Percentiles rank a stretch among this genome's conserved stretches.
Conservation (phyloP, 768 basidiomycete species). For the Lentinula edodes region DNA sequence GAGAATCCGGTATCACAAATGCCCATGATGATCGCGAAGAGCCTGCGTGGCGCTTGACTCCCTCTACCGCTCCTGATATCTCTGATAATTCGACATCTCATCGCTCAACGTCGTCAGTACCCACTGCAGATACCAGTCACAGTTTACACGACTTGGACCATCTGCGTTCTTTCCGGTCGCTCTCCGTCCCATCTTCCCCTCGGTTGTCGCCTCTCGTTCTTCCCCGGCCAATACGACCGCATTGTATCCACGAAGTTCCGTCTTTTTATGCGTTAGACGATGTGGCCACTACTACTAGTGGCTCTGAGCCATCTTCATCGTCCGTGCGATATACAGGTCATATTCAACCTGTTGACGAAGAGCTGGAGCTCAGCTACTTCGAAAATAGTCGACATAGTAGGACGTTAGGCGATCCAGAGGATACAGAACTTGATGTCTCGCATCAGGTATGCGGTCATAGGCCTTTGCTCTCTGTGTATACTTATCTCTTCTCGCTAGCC, state of each 20-base stretch:
- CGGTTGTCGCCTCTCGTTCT: slow-evolving; percentile 18
- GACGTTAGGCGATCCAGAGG: too few species aligned
- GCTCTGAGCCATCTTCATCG: slow-evolving; percentile 9
- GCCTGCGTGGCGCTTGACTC: slow-evolving; percentile 7
- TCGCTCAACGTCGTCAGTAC: slow-evolving; percentile 25
- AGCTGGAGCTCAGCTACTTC: slow-evolving; percentile 46
- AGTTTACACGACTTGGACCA: not conserved
- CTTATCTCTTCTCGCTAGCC: not conserved
- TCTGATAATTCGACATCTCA: slow-evolving; percentile 21
- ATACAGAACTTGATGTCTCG: not conserved
- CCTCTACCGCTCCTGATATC: slow-evolving; percentile 23
- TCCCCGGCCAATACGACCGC: slow-evolving; percentile 23
- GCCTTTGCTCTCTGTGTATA: not conserved
- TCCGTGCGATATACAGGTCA: slow-evolving; percentile 47
- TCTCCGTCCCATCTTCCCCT: not conserved
- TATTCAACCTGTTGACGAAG: slow-evolving; percentile 50
- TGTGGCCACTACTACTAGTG: not conserved
- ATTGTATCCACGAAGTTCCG: slow-evolving; percentile 53
- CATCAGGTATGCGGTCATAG: slow-evolving; percentile 7
- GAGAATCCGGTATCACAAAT: slow-evolving; percentile 9
- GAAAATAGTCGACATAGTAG: slow-evolving; percentile 24
- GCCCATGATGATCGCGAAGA: not conserved
- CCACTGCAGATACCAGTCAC: slow-evolving; percentile 7
- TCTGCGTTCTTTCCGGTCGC: not conserved
- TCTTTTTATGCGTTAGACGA: slow-evolving; percentile 13